phyloP scores from a whole-genome alignment of 129 eudicot genomes.

The Pulicaria dysenterica region DNA sequence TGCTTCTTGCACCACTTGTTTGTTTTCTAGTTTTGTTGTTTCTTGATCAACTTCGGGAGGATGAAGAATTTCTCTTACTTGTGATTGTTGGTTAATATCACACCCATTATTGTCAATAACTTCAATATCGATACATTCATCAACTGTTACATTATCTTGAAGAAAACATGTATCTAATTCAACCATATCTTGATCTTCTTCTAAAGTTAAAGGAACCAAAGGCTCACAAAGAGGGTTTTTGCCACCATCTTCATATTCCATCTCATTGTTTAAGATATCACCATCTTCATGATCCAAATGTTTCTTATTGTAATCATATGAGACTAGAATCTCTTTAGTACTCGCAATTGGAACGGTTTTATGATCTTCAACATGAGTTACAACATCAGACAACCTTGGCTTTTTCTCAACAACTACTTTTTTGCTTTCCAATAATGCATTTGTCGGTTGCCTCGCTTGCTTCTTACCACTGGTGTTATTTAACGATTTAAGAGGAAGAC shows the following conservation, averaged over 20 bases:
- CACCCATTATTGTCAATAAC: background rate
- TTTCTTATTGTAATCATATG: slow-evolving; percentile 4
- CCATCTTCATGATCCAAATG: slow-evolving; percentile 22
- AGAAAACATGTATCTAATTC: background rate
- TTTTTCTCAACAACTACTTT: slow-evolving; percentile 15
- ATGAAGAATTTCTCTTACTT: background rate
- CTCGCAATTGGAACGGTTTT: background rate
- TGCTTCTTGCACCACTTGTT: slow-evolving; percentile 16
- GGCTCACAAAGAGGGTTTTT: slow-evolving; percentile 24
- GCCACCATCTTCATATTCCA: slow-evolving; percentile 5
- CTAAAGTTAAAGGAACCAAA: slow-evolving; percentile 12
- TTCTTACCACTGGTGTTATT: slow-evolving; percentile 9
- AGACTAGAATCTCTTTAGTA: background rate
- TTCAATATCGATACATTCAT: slow-evolving; percentile 7
- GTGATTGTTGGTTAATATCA: slow-evolving; percentile 6
- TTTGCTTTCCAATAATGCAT: slow-evolving; percentile 15
- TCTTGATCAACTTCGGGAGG: slow-evolving; percentile 25
- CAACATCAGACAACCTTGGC: slow-evolving; percentile 2
- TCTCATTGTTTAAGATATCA: slow-evolving; percentile 15
- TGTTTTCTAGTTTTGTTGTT: background rate
- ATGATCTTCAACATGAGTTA: background rate
- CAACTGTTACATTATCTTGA: slow-evolving; percentile 2
- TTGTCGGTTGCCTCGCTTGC: slow-evolving; percentile 19
- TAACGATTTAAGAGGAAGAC: slow-evolving; percentile 18
- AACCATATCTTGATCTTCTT: slow-evolving; percentile 7